Evolutionary conservation across 257 asterid species (phyloP).

Genomic region (Primulina eburnea): DNA sequence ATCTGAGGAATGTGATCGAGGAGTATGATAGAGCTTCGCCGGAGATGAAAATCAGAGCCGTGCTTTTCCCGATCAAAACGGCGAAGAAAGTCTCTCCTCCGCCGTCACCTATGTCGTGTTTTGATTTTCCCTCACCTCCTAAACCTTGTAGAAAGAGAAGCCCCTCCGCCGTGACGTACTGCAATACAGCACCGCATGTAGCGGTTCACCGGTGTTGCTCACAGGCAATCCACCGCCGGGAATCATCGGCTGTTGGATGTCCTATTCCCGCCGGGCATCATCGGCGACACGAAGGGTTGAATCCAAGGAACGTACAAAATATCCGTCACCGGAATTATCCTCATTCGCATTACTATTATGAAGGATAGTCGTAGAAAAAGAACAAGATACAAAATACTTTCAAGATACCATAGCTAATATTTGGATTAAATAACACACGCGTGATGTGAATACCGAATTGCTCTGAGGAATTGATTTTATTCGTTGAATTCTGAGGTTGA

Average conservation of each 20-base stretch:
- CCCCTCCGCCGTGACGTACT: slow-evolving; percentile 22
- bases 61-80: slow-evolving; percentile 47
- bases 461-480: not conserved
- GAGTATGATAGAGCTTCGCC: slow-evolving; percentile 62
- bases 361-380: slow-evolving; percentile 7
- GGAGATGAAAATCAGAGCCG: slow-evolving; percentile 66
- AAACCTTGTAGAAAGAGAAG: slow-evolving; percentile 17
- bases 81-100: slow-evolving; percentile 57
- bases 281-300: slow-evolving; percentile 26
- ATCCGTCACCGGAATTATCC: slow-evolving; percentile 29
- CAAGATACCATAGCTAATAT: slow-evolving; percentile 14
- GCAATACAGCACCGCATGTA: slow-evolving; percentile 22
- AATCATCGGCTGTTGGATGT: slow-evolving; percentile 10
- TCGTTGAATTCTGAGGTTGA: not conserved
- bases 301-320: slow-evolving; percentile 24
- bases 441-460: not conserved
- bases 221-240: slow-evolving; percentile 6
- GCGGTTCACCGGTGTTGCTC: slow-evolving; percentile 19
- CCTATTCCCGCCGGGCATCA: slow-evolving; percentile 26
- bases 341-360: slow-evolving; percentile 9
- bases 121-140: slow-evolving; percentile 48
- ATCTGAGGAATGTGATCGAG: slow-evolving; percentile 47
- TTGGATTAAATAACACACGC: not conserved
- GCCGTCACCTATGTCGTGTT: slow-evolving; percentile 61
- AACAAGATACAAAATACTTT: slow-evolving; percentile 6